These are phyloP conservation scores for Lecanicillium sp. DNA, from an alignment of 2,329 filamentous ascomycete genomes.

Conservation along the genomic window DNA sequence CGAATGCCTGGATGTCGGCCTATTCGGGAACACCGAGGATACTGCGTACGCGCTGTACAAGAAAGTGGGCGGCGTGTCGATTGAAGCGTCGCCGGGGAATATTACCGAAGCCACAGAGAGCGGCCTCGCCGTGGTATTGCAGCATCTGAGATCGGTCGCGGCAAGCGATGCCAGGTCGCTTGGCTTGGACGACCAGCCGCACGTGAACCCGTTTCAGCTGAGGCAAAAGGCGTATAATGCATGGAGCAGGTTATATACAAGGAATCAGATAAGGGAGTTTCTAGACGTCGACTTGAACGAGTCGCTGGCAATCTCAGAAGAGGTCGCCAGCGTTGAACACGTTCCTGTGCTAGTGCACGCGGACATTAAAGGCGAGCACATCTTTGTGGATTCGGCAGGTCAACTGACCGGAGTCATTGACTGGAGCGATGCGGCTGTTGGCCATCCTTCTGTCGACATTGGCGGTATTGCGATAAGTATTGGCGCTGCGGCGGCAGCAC, in stretches of 20 bases:
- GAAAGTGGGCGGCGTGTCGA: slow-evolving; percentile 4
- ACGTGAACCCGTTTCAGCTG: background rate
- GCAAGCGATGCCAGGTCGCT: background rate
- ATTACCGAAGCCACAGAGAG: background rate
- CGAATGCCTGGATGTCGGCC: slow-evolving; percentile 1
- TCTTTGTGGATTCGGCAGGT: slow-evolving; percentile 5
- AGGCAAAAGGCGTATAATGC: background rate
- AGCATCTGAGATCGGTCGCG: background rate
- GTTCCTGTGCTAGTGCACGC: slow-evolving; percentile 4
- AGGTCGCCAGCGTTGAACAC: background rate
- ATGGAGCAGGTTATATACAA: background rate
- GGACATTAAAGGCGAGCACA: slow-evolving; percentile 7
- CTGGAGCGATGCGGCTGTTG: slow-evolving; percentile 8
- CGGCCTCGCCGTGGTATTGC: background rate
- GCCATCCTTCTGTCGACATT: slow-evolving; percentile 2
- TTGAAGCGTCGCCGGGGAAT: background rate
- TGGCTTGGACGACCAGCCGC: background rate
- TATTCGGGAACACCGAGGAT: background rate
- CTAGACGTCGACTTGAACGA: background rate
- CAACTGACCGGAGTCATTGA: slow-evolving; percentile 6
- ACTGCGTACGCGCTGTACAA: slow-evolving; percentile 4
- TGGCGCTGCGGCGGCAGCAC: slow-evolving; percentile 1
- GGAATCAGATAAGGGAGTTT: background rate
- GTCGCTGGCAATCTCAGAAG: background rate
- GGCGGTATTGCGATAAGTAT: slow-evolving; percentile 5